Evolutionary conservation across 108 stramenopile genomes (phyloP), one percentile per base, ranked within the genome.

Genomic region (Conticribra weissflogii): DNA sequence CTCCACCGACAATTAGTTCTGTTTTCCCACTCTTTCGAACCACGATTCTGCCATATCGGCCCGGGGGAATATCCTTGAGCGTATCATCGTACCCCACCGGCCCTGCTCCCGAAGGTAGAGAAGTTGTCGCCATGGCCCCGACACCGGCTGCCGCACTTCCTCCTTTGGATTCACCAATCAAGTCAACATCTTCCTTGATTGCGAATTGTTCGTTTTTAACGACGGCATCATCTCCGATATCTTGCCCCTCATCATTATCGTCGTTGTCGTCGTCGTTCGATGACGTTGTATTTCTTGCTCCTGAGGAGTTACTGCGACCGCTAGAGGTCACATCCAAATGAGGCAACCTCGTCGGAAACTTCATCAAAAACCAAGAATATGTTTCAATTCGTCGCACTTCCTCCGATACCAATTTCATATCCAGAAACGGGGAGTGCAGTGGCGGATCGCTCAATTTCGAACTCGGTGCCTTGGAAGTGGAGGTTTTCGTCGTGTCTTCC

Each of bases 21-120:
- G 91, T 90, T 70, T 69, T 85, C 4, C 94, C 94, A 73, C 94
- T 95, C 58, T 91, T 86, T 62, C 88, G 73, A 25, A 95, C 85
- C 15, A 85, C 59, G 12, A 95, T 86, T 70, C 74, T 86, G 17
- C 94, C 94, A 55, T 92, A 84, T 48, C 66, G 62, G 5, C 94
- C 94, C 2, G 91, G 72, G 32, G 78, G 54, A 44, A 83, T 56
- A 27, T 74, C 73, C 24, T 68, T 70, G 31, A 92, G 66, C 4
- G 76, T 82, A 69, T 95, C 88, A 71, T 95, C 94, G 59, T 83
- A 89, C 12, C 80, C 69, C 30, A 59, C n/a, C 16, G 68, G 58
- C 47, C 62, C 69, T 36, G 22, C 24, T 29, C 32, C 16, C 44
- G 44, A 45, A n/a, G n/a, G n/a, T n/a, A n/a, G n/a, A n/a, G n/a